Percentiles rank a stretch among this genome's conserved stretches.
These are phyloP conservation scores for Corylus americana DNA, from an alignment of 306 rosid species.

Conservation along the genomic window DNA sequence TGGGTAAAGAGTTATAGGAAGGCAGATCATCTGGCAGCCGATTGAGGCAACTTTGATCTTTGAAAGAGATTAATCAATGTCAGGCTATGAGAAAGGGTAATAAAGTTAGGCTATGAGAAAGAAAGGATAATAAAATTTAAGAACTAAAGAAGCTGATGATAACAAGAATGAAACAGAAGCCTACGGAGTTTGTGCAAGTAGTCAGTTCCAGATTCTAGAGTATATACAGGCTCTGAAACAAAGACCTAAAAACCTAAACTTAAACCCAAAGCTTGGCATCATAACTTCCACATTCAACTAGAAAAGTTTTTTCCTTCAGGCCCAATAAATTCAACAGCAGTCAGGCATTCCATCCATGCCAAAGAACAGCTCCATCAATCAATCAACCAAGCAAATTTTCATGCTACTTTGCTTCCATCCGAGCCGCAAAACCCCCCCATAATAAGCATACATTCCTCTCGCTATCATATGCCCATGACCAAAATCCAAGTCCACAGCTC, in stretches of 20 bases:
- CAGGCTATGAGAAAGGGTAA: slow-evolving; percentile 3
- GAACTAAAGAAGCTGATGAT: slow-evolving; percentile 6
- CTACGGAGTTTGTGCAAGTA: slow-evolving; percentile 22
- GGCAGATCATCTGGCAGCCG: slow-evolving; percentile 19
- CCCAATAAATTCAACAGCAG: slow-evolving; percentile 29
- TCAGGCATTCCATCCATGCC: slow-evolving; percentile 33
- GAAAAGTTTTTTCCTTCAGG: slow-evolving; percentile 32
- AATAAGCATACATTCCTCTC: slow-evolving; percentile 5
- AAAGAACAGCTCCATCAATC: slow-evolving; percentile 15
- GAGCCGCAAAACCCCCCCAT: not conserved
- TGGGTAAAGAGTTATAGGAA: slow-evolving; percentile 12
- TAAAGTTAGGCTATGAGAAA: not conserved
- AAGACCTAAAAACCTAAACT: slow-evolving; percentile 5
- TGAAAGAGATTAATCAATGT: slow-evolving; percentile 4
- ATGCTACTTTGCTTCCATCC: slow-evolving; percentile 30
- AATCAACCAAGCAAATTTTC: slow-evolving; percentile 23
- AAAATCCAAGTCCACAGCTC: slow-evolving; percentile 26
- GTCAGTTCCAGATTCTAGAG: slow-evolving; percentile 20
- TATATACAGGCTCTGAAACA: slow-evolving; percentile 18
- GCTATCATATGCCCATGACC: slow-evolving; percentile 12
- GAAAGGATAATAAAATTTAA: slow-evolving; percentile 5
- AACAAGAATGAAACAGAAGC: not conserved
- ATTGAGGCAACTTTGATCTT: slow-evolving; percentile 10
- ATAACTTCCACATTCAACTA: slow-evolving; percentile 29
- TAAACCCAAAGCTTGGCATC: slow-evolving; percentile 5